Percentiles rank a stretch among this genome's conserved stretches.
Conservation (phyloP, 2,329 filamentous ascomycete genomes). For the Podosphaera fusca region DNA sequence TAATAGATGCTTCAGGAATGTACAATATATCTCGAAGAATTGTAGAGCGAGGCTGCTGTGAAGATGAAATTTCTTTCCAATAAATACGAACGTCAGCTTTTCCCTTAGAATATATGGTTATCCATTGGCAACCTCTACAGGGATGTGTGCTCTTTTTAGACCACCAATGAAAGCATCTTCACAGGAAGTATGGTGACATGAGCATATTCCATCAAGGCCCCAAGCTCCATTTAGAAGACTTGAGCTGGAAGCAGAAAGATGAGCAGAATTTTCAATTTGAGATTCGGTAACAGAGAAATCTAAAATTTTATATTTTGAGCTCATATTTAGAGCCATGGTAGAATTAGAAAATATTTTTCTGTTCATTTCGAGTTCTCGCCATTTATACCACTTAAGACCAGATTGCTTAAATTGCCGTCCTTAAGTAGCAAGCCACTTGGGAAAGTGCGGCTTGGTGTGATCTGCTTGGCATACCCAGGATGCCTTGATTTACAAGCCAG, state of each 20-base stretch:
- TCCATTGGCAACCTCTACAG: neutral
- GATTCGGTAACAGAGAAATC: constrained; percentile 1
- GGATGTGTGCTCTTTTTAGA: neutral
- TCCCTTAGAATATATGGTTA: neutral
- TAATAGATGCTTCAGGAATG: neutral
- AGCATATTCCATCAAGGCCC: neutral
- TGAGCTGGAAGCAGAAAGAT: neutral
- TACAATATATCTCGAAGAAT: neutral
- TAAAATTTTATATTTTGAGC: neutral
- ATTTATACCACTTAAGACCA: neutral
- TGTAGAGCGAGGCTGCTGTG: neutral
- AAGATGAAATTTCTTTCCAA: neutral
- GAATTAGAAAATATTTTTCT: neutral
- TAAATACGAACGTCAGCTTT: neutral
- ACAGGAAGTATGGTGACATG: neutral
- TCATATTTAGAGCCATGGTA: neutral
- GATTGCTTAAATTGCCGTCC: neutral
- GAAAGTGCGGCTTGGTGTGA: neutral
- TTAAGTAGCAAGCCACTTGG: neutral
- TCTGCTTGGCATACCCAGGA: neutral
- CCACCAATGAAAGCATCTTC: neutral
- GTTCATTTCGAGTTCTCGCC: neutral
- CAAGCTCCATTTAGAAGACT: neutral
- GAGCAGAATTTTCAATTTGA: neutral
- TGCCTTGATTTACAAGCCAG: neutral